These are phyloP conservation scores for Terfezia claveryi DNA, from an alignment of 495 filamentous ascomycete genomes.

Conservation along the genomic window DNA sequence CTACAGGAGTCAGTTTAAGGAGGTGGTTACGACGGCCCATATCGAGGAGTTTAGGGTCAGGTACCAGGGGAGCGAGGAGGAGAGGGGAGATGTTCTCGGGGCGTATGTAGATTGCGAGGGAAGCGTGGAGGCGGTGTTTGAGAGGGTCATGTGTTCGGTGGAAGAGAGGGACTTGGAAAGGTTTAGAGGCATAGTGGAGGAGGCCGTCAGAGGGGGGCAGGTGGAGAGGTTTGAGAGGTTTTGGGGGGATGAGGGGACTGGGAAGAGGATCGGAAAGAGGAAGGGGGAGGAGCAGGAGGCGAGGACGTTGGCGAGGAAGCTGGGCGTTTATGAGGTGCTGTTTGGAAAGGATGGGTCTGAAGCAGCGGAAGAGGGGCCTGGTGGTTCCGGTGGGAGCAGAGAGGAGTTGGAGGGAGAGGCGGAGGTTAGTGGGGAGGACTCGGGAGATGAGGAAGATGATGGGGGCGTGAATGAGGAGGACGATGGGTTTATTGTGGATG, in stretches of 20 bases:
- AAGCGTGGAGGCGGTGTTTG: conserved; percentile 52
- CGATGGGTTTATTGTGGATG: not conserved
- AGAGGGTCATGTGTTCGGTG: conserved; percentile 64
- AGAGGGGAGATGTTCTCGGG: conserved; percentile 48
- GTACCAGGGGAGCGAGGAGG: conserved; percentile 63
- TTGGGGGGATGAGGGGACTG: conserved; percentile 35
- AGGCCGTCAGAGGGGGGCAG: conserved; percentile 47
- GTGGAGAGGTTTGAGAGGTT: conserved; percentile 46
- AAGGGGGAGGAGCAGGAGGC: conserved; percentile 49
- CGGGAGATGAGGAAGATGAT: conserved; percentile 4
- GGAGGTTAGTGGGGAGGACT: conserved; percentile 4
- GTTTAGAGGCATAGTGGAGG: conserved; percentile 57
- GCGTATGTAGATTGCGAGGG: conserved; percentile 51
- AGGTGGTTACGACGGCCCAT: conserved; percentile 41
- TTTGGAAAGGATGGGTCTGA: conserved; percentile 23
- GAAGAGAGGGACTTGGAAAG: conserved; percentile 69
- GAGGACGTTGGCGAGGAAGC: conserved; percentile 43
- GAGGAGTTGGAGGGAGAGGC: conserved; percentile 4
- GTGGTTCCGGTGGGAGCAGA: conserved; percentile 20
- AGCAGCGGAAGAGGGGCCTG: not conserved
- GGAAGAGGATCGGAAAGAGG: conserved; percentile 38
- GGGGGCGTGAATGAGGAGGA: not conserved
- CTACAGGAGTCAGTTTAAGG: conserved; percentile 58
- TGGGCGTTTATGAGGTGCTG: conserved; percentile 41
- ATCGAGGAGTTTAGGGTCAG: conserved; percentile 48